Evolutionary conservation across 1,139 yeast genomes (phyloP).

Genomic region (Kodamaea suecica): DNA sequence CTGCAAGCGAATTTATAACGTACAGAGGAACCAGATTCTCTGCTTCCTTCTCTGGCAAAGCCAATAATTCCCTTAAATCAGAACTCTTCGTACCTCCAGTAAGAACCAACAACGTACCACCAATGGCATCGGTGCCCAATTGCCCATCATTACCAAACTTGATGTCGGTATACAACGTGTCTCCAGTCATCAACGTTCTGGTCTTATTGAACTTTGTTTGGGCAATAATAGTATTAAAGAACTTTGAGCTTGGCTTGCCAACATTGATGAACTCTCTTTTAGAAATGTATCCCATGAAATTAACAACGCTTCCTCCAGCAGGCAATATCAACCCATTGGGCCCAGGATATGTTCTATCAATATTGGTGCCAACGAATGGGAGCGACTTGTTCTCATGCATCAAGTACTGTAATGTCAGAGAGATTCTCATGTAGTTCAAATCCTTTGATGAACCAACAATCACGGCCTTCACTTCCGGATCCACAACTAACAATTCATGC

Average conservation of each 20-base stretch:
- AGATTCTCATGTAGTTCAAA: conserved; percentile 37
- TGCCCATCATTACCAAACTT: conserved; percentile 43
- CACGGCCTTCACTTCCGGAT: conserved; percentile 40
- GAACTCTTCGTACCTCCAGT: conserved; percentile 34
- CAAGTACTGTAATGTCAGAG: conserved; percentile 40
- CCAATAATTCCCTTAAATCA: conserved; percentile 21
- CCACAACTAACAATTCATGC: conserved; percentile 45
- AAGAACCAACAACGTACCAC: conserved; percentile 34
- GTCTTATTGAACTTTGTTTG: conserved; percentile 26
- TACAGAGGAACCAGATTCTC: conserved; percentile 28
- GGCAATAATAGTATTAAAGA: conserved; percentile 30
- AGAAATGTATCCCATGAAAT: conserved; percentile 36
- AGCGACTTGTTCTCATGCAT: conserved; percentile 29
- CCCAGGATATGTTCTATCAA: conserved; percentile 42
- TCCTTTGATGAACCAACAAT: conserved; percentile 41
- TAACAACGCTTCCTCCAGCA: conserved; percentile 45
- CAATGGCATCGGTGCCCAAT: conserved; percentile 21
- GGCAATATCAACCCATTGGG: conserved; percentile 37
- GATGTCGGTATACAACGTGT: conserved; percentile 42
- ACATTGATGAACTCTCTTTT: conserved; percentile 33
- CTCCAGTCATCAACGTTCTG: conserved; percentile 42
- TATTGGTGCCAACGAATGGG: conserved; percentile 42
- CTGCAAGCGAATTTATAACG: conserved; percentile 32
- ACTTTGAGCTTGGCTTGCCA: conserved; percentile 37
- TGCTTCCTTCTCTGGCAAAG: conserved; percentile 10